Conservation (phyloP, 1,284 basidiomycete genomes). For the Cutaneotrichosporon cutaneum region DNA sequence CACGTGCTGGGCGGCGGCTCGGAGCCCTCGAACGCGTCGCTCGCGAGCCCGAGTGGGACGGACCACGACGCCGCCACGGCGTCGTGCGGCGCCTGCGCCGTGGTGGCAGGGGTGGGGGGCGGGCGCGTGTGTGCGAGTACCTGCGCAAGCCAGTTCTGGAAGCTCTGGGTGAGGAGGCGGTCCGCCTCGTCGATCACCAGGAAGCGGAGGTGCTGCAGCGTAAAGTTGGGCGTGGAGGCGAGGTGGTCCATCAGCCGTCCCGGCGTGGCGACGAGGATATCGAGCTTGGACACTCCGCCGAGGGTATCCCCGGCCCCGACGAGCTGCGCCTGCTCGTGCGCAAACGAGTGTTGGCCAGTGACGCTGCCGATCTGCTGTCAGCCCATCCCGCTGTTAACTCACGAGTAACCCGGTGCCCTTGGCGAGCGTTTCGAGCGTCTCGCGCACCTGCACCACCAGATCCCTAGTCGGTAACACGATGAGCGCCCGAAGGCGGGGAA, state of each 20-base stretch:
- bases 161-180: slow-evolving; percentile 86
- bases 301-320: slow-evolving; percentile 41
- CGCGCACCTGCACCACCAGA: slow-evolving; percentile 87
- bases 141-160: slow-evolving; percentile 89
- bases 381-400: slow-evolving; percentile 24
- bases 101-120: slow-evolving; percentile 31
- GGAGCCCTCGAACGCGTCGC: slow-evolving; percentile 28
- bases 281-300: slow-evolving; percentile 78
- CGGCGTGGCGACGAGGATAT: slow-evolving; percentile 93
- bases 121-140: slow-evolving; percentile 71
- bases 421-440: slow-evolving; percentile 79
- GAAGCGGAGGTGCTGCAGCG: slow-evolving; percentile 89
- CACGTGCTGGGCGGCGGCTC: slow-evolving; percentile 54
- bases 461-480: slow-evolving; percentile 93
- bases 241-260: slow-evolving; percentile 94
- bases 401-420: slow-evolving; percentile 87
- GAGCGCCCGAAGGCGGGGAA: slow-evolving; percentile 84
- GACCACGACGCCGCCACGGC: slow-evolving; percentile 54
- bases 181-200: slow-evolving; percentile 98
- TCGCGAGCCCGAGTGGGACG: slow-evolving; percentile 38
- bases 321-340: slow-evolving; percentile 49
- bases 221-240: slow-evolving; percentile 81
- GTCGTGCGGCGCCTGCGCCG: slow-evolving; percentile 48
- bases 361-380: slow-evolving; percentile 48
- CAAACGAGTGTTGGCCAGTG: slow-evolving; percentile 51